Percentiles rank a stretch among this genome's conserved stretches.
phyloP scores from a whole-genome alignment of 139 green algal species.

The Ulvella scutata region DNA sequence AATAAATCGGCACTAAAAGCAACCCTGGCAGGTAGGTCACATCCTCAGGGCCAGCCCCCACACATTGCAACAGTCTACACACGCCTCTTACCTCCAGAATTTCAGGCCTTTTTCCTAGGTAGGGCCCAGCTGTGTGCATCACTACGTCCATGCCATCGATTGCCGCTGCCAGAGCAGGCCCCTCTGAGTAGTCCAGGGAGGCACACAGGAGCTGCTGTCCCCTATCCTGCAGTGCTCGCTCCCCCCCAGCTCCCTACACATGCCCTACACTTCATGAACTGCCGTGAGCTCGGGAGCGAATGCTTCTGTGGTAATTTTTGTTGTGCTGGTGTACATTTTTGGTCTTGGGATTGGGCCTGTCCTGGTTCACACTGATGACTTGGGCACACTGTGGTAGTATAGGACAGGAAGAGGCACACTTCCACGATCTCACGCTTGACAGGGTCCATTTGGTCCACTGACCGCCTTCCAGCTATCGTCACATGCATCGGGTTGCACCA shows the following conservation, averaged over 20 bases:
- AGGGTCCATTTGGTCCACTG: background rate
- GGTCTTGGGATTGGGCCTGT: too few species aligned
- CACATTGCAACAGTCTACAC: too few species aligned
- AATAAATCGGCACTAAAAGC: too few species aligned
- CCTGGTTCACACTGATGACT: too few species aligned
- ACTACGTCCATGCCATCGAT: background rate
- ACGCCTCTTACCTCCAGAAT: background rate
- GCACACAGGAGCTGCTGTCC: background rate
- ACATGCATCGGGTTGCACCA: background rate
- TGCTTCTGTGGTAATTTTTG: too few species aligned
- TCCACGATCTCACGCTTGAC: background rate
- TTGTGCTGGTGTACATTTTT: too few species aligned
- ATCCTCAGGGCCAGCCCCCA: too few species aligned
- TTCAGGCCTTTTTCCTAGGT: background rate
- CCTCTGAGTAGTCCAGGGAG: background rate
- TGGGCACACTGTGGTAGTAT: too few species aligned
- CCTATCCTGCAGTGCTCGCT: background rate
- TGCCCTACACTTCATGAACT: too few species aligned
- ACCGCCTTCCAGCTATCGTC: background rate
- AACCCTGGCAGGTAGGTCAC: too few species aligned
- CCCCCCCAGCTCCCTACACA: background rate
- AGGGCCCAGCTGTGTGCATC: conserved; percentile 9
- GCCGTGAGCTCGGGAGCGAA: too few species aligned
- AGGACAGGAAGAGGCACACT: background rate
- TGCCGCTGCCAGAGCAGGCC: background rate